Percentiles rank a stretch among this genome's conserved stretches.
Conservation (phyloP, 2,329 filamentous ascomycete species). For the Claviceps humidiphila region DNA sequence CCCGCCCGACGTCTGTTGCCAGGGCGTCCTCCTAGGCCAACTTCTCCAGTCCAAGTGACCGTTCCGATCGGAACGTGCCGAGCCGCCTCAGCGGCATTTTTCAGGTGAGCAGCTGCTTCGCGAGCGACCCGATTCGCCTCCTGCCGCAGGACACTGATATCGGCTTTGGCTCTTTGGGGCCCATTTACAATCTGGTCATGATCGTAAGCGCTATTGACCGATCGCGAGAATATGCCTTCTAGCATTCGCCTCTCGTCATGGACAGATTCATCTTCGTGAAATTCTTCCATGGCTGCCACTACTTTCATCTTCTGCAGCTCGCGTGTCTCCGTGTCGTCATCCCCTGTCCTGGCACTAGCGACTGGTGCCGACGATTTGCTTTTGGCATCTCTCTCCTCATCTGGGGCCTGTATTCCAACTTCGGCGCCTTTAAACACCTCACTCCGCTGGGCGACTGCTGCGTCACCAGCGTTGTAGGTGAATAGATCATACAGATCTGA, state of each 20-base stretch:
- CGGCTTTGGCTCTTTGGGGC: constrained; percentile 56
- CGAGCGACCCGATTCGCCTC: constrained; percentile 73
- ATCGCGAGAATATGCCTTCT: constrained; percentile 75
- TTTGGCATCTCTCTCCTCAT: constrained; percentile 2
- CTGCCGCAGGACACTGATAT: constrained; percentile 63
- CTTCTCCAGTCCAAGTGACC: constrained; percentile 85
- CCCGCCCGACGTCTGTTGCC: constrained; percentile 39
- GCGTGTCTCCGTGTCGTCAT: constrained; percentile 19
- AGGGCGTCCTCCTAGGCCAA: constrained; percentile 64
- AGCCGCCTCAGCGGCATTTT: constrained; percentile 59
- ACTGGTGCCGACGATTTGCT: constrained; percentile 6
- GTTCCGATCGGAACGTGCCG: constrained; percentile 64
- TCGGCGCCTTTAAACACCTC: constrained; percentile 81
- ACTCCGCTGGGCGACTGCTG: constrained; percentile 58
- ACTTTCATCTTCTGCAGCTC: constrained; percentile 42
- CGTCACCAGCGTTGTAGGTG: constrained; percentile 44
- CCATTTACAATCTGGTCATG: constrained; percentile 85
- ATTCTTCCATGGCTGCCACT: constrained; percentile 53
- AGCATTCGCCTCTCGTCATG: constrained; percentile 65
- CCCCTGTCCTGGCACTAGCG: constrained; percentile 5
- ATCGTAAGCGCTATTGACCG: constrained; percentile 82
- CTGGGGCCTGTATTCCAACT: constrained; percentile 28
- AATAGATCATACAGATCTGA: constrained; percentile 89
- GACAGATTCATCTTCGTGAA: constrained; percentile 37
- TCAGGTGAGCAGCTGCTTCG: constrained; percentile 63